Evolutionary conservation across 768 basidiomycete species (phyloP), one percentile per base, ranked within the genome.

Genomic region (Mycena olivaceomarginata): DNA sequence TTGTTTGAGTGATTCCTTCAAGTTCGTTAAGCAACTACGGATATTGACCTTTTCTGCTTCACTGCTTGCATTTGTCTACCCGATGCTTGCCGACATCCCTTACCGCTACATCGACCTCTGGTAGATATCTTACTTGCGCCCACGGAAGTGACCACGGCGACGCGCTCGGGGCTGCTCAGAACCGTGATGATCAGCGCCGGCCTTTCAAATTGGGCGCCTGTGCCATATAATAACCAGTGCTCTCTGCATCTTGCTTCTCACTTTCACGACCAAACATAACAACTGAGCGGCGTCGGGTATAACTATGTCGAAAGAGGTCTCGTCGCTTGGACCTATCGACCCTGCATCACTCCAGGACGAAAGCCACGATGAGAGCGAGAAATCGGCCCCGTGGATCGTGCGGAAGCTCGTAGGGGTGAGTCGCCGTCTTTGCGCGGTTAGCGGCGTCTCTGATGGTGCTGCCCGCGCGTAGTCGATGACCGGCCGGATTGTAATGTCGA

Each of bases 401-500:
- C 85, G 93, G 69, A 93, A 93, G 83, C 88, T 94, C 5, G 91
- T 91, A 25, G 93, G 92, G 77, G 92, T 93, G 57, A 31, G 59
- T 70, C 15, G 31, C 5, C 59, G 16, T 48, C 18, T 16, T 10
- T 22, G 51, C 13, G 20, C 25, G 16, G 12, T 45, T 66, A 0
- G 37, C 22, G 57, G 20, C 59, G n/a, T 9, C 4, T 48, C 67
- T 69, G 16, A 75, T 22, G 40, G 40, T 20, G 63, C 59, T 46
- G 37, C 16, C n/a, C 63, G 13, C 12, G 39, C 75, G 12, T 82
- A 93, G 91, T 92, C 91, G 3, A 90, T 92, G 87, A 91, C 91
- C 2, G 92, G 92, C 6, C 84, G 93, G 72, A 91, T 94, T 66
- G 91, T 92, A 25, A 88, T 92, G 87, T 92, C 93, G 9, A 92